A percentile compares a stretch with the other conserved stretches of the same genome.
phyloP scores from a whole-genome alignment of 495 filamentous ascomycete species.

The Aspergillus nidulans region DNA sequence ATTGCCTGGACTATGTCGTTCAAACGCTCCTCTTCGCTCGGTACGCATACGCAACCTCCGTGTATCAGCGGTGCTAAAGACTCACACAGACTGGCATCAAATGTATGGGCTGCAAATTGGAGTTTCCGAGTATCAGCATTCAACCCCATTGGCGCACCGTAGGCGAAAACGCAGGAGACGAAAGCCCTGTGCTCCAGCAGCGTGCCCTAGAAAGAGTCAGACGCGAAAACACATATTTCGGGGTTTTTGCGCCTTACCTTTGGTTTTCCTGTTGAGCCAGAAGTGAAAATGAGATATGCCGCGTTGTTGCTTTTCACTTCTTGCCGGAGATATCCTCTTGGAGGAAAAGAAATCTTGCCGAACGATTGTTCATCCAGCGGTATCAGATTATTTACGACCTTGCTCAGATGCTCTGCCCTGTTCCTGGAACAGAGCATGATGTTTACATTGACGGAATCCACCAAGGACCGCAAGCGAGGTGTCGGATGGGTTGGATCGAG shows the following conservation, averaged over 20 bases:
- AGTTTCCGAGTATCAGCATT: constrained; percentile 32
- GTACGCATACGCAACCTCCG: constrained; percentile 44
- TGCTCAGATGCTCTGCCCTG: constrained; percentile 23
- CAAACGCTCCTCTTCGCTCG: constrained; percentile 47
- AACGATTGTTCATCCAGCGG: constrained; percentile 31
- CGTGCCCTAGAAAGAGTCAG: constrained; percentile 30
- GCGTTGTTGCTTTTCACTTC: constrained; percentile 33
- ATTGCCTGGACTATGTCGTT: constrained; percentile 46
- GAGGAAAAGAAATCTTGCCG: constrained; percentile 21
- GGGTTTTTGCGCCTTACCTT: constrained; percentile 29
- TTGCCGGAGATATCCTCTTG: constrained; percentile 19
- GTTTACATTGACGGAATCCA: constrained; percentile 34
- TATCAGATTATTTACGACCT: constrained; percentile 30
- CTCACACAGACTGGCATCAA: constrained; percentile 46
- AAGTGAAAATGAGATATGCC: constrained; percentile 46
- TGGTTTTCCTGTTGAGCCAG: constrained; percentile 48
- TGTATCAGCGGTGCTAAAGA: constrained; percentile 39
- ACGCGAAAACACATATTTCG: neutral
- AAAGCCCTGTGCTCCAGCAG: constrained; percentile 45
- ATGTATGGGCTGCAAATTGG: constrained; percentile 53
- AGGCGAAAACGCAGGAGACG: constrained; percentile 39
- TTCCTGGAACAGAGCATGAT: constrained; percentile 52
- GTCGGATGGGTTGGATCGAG: constrained; percentile 54
- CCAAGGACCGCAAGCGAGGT: constrained; percentile 42
- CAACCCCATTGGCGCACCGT: constrained; percentile 34